Percentiles rank a stretch among this genome's conserved stretches.
phyloP scores from a whole-genome alignment of 805 yeast genomes.

The Starmera amethionina region DNA sequence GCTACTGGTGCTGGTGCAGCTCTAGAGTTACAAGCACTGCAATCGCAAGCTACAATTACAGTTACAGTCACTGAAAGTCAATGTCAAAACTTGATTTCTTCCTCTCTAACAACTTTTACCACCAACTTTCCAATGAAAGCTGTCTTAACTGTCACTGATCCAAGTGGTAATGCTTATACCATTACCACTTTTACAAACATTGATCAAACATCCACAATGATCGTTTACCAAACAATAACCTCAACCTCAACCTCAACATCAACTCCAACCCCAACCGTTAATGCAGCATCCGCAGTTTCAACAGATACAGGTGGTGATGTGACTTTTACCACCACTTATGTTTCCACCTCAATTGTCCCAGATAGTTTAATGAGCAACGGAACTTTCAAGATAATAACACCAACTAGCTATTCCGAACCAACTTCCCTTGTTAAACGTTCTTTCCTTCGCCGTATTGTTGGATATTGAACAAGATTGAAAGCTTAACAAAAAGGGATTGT shows the following conservation, averaged over 20 bases:
- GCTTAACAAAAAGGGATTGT: too few relatives aligned
- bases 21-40: neutral
- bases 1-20: neutral
- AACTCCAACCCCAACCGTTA: slow-evolving; percentile 5
- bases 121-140: slow-evolving; percentile 12
- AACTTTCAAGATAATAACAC: slow-evolving; percentile 4
- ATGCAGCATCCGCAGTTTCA: slow-evolving; percentile 1
- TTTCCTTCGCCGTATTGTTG: slow-evolving; percentile 9
- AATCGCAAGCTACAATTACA: slow-evolving; percentile 9
- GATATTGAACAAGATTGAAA: slow-evolving; percentile 1
- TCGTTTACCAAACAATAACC: slow-evolving; percentile 7
- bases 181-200: slow-evolving; percentile 15
- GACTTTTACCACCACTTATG: slow-evolving; percentile 1
- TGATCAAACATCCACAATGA: slow-evolving; percentile 15
- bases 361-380: slow-evolving; percentile 6
- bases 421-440: slow-evolving; percentile 1
- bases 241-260: slow-evolving; percentile 5
- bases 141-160: slow-evolving; percentile 16
- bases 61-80: slow-evolving; percentile 13
- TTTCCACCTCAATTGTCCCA: slow-evolving; percentile 1
- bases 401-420: slow-evolving; percentile 3
- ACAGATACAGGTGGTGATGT: neutral
- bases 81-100: slow-evolving; percentile 3
- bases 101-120: slow-evolving; percentile 1
- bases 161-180: slow-evolving; percentile 15